Evolutionary conservation across 2,329 filamentous ascomycete genomes (phyloP).

Genomic region (Phialophora macrospora): DNA sequence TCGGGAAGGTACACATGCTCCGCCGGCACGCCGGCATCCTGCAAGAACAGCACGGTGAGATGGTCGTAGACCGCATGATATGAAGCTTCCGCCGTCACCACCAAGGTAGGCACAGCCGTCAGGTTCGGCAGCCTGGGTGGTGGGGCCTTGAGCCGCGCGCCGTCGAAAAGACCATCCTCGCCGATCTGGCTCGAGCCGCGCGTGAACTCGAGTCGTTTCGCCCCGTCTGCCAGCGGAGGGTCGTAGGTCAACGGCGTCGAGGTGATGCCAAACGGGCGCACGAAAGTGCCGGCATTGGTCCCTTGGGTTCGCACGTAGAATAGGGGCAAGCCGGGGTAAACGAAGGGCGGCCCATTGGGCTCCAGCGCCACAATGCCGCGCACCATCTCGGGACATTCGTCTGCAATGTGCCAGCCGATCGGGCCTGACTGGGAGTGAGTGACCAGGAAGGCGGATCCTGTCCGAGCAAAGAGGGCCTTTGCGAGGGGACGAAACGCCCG

Average conservation of each 20-base stretch:
- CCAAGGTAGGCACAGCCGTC: conserved; percentile 53
- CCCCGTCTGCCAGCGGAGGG: conserved; percentile 50
- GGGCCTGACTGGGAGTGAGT: conserved; percentile 40
- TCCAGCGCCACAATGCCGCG: conserved; percentile 54
- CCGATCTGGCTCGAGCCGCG: neutral
- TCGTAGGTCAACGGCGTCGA: conserved; percentile 56
- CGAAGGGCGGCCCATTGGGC: conserved; percentile 19
- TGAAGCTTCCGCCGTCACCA: conserved; percentile 60
- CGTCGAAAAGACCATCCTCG: conserved; percentile 1
- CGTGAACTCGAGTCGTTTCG: conserved; percentile 40
- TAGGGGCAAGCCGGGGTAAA: conserved; percentile 13
- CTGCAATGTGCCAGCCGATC: conserved; percentile 19
- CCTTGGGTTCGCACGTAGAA: conserved; percentile 18
- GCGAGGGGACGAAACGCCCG: conserved; percentile 10
- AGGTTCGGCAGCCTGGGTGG: conserved; percentile 57
- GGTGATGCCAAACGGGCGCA: conserved; percentile 54
- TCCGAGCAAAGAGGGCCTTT: conserved; percentile 9
- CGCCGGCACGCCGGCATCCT: conserved; percentile 56
- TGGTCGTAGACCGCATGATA: conserved; percentile 61
- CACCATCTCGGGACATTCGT: conserved; percentile 50
- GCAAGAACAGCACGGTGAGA: conserved; percentile 58
- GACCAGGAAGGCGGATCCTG: conserved; percentile 40
- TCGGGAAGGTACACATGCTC: conserved; percentile 54
- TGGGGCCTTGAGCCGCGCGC: conserved; percentile 43
- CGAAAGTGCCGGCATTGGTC: conserved; percentile 11